Base-by-base conservation (phyloP, 2,329 filamentous ascomycete species). In the Hortaea werneckii region DNA sequence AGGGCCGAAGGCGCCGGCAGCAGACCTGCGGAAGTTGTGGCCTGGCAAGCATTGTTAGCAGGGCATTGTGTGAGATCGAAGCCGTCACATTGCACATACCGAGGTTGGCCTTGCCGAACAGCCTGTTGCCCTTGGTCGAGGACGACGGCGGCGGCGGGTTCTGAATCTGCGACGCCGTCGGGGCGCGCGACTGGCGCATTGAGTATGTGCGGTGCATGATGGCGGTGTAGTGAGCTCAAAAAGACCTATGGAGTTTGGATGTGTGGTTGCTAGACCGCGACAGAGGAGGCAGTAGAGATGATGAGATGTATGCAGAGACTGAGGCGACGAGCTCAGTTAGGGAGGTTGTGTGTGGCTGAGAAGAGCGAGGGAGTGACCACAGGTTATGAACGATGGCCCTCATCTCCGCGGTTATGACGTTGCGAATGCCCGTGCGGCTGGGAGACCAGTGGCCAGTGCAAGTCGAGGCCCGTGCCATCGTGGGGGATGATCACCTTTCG, bases 181-280 rank as follows among this genome's bases (percentile, higher is more conserved):
- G 92, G 69, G 87, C 87, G 77, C 92, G 83, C 70, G 86, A 84
- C 72, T 94, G 85, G 83, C 92, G 89, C 92, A 95, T 94, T 61
- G 88, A 95, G 69, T 96, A 98, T 56, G 92, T 95, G 68, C 90
- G 88, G 79, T 98, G 92, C 90, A 98, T 98, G 49, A 40, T 64
- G 55, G 50, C 47, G 58, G 55, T 57, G 8, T 20, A 20, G 20
- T 20, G 20, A 20, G 20, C 20, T 20, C 20, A 20, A 20, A 20
- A 20, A 20, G 20, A 20, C 20, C 20, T 20, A 20, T 20, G 40
- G 28, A 20, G 37, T 39, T n/a, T 35, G 32, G 32, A 35, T n/a
- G n/a, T n/a, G 32, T 35, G 32, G 32, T 35, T 9, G 32, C 9
- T 9, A 35, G 32, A n/a, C 32, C 9, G 32, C n/a, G 32, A n/a